Evolutionary conservation across 2,329 filamentous ascomycete species (phyloP), one percentile per base, ranked within the genome.

Genomic region (Alternaria incomplexa): DNA sequence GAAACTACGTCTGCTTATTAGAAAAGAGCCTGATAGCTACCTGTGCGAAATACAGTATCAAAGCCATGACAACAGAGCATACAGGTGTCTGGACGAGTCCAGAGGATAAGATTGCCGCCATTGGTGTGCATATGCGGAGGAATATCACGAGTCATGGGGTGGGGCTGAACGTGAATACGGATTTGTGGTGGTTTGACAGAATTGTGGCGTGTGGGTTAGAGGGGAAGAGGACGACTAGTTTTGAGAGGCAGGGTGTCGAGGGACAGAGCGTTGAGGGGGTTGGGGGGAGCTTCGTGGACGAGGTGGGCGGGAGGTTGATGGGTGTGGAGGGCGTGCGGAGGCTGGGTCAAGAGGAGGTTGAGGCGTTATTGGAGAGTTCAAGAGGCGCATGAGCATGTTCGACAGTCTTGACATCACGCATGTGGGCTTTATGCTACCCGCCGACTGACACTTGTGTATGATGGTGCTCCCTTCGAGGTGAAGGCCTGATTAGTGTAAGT

Each of bases 121-220:
- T 98, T 45, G 96, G 96, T 1, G 93, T 99, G n/a, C 94, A 98
- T 81, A 86, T 97, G 66, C 85, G 93, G 13, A 85, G 95, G 48
- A 90, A 96, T 79, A 86, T 98, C 40, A 93, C 90, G 23, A 92
- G 90, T 64, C 91, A 96, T 78, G 96, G 96, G 7, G 85, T 97
- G 32, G 94, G 92, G 3, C 77, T 97, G 77, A 93, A 97, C 84
- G 81, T 93, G n/a, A 81, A 83, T 67, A 88, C 90, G 59, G 87
- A 92, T 68, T 56, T 88, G 55, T 79, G 80, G 66, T 92, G 88
- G 86, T 90, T 87, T 73, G 83, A 86, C 23, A 86, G 94, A 65
- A 97, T 98, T 78, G 90, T 94, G n/a, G 91, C 93, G 13, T 98
- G 95, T 83, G 96, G 96, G 0, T 80, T 98, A 43, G 89, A 90